Conservation (phyloP, 2,329 filamentous ascomycete genomes). For the Diplodia scrobiculata region DNA sequence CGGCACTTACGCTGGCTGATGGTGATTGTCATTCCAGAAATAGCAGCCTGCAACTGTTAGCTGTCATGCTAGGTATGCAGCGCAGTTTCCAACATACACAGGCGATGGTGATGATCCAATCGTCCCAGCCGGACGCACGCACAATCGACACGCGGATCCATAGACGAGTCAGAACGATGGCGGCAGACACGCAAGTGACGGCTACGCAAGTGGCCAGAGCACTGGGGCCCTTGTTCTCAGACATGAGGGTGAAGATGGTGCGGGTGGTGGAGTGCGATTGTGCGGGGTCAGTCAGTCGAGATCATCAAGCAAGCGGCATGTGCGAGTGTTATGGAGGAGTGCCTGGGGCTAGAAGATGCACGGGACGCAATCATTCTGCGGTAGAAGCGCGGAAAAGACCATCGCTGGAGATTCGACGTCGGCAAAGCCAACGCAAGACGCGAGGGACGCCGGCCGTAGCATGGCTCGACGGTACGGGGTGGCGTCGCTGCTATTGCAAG, state of each 20-base stretch:
- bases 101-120: constrained; percentile 17
- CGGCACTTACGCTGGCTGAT: neutral
- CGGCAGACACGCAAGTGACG: neutral
- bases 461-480: neutral
- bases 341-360: neutral
- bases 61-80: neutral
- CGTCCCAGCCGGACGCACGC: constrained; percentile 10
- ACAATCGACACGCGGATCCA: constrained; percentile 4
- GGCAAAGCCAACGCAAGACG: neutral
- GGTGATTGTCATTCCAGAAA: neutral
- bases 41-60: neutral
- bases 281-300: neutral
- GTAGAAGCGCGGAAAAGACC: too few species aligned
- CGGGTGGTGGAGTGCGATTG: neutral
- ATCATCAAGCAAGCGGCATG: neutral
- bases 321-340: neutral
- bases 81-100: neutral
- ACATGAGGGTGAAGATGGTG: neutral
- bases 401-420: neutral
- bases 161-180: neutral
- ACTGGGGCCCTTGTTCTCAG: neutral
- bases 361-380: too few species aligned
- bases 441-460: neutral
- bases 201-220: neutral
- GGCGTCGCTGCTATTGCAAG: neutral